Evolutionary conservation across 805 yeast species (phyloP).

Genomic region (Wickerhamiella vanderwaltii): DNA sequence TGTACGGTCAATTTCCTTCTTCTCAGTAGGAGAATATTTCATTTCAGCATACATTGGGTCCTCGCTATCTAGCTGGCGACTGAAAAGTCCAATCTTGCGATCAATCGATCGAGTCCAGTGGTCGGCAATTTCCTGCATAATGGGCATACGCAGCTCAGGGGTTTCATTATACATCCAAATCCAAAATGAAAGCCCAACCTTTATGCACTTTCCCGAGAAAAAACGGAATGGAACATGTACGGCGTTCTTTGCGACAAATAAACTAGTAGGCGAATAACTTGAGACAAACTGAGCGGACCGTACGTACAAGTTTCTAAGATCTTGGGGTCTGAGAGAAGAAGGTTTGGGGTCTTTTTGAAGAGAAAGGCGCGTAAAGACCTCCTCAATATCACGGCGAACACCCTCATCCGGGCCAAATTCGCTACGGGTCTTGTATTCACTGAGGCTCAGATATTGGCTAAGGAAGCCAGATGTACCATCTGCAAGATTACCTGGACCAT

Average conservation of each 20-base stretch:
- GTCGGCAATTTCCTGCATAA: slow-evolving; percentile 56
- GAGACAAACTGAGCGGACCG: slow-evolving; percentile 10
- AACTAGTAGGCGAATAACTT: slow-evolving; percentile 9
- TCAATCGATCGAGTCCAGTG: slow-evolving; percentile 59
- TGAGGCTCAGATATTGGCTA: slow-evolving; percentile 48
- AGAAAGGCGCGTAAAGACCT: slow-evolving; percentile 2
- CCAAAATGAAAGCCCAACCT: slow-evolving; percentile 68
- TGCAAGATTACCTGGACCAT: slow-evolving; percentile 23
- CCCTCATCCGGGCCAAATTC: not conserved
- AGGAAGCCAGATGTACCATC: slow-evolving; percentile 57
- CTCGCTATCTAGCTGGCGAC: slow-evolving; percentile 39
- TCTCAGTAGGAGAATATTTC: slow-evolving; percentile 85
- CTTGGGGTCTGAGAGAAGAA: not conserved
- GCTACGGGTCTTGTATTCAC: slow-evolving; percentile 7
- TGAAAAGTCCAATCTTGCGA: slow-evolving; percentile 51
- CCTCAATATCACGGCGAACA: not conserved
- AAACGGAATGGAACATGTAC: slow-evolving; percentile 51
- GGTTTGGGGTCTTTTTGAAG: slow-evolving; percentile 8
- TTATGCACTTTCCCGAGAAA: slow-evolving; percentile 49
- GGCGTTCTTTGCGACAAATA: slow-evolving; percentile 21
- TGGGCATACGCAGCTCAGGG: slow-evolving; percentile 42
- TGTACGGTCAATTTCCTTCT: slow-evolving; percentile 40
- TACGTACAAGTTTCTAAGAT: slow-evolving; percentile 10
- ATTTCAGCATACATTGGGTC: slow-evolving; percentile 56
- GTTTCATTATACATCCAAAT: slow-evolving; percentile 59